phyloP scores from a whole-genome alignment of 192 early-diverging fungal genomes.

The Backusella australiensis region DNA sequence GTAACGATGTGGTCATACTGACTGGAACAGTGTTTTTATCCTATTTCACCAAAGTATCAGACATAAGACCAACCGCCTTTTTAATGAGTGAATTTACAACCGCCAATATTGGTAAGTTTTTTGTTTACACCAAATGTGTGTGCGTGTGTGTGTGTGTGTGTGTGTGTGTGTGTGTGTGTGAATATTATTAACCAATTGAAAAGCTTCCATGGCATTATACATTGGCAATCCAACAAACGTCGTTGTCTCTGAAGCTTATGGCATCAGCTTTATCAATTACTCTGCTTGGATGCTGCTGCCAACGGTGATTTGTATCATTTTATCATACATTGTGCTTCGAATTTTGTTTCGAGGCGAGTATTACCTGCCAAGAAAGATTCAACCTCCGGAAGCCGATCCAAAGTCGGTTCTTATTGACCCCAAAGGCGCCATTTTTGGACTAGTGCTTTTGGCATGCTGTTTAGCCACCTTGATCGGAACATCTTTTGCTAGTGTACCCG shows the following conservation, averaged over 20 bases:
- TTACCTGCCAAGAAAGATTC: slow-evolving; percentile 46
- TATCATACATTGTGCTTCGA: slow-evolving; percentile 54
- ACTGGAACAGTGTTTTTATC: slow-evolving; percentile 77
- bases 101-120: slow-evolving; percentile 62
- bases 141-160: background rate
- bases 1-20: slow-evolving; percentile 85
- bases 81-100: slow-evolving; percentile 76
- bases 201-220: slow-evolving; percentile 77
- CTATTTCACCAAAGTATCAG: slow-evolving; percentile 66
- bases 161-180: background rate
- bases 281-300: slow-evolving; percentile 86
- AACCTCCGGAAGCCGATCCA: slow-evolving; percentile 47
- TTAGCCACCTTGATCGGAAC: slow-evolving; percentile 65
- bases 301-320: slow-evolving; percentile 49
- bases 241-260: slow-evolving; percentile 75
- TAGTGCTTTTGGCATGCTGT: slow-evolving; percentile 50
- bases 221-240: slow-evolving; percentile 92
- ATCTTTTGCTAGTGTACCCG: slow-evolving; percentile 65
- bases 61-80: slow-evolving; percentile 62
- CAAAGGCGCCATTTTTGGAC: slow-evolving; percentile 63
- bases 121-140: background rate
- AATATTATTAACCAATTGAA: background rate
- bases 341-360: slow-evolving; percentile 46
- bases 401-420: slow-evolving; percentile 52
- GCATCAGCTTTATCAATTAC: slow-evolving; percentile 70